Percentiles rank a stretch among this genome's conserved stretches.
Evolutionary conservation across 2,329 filamentous ascomycete species (phyloP).

Genomic region (Ophiostoma montium): DNA sequence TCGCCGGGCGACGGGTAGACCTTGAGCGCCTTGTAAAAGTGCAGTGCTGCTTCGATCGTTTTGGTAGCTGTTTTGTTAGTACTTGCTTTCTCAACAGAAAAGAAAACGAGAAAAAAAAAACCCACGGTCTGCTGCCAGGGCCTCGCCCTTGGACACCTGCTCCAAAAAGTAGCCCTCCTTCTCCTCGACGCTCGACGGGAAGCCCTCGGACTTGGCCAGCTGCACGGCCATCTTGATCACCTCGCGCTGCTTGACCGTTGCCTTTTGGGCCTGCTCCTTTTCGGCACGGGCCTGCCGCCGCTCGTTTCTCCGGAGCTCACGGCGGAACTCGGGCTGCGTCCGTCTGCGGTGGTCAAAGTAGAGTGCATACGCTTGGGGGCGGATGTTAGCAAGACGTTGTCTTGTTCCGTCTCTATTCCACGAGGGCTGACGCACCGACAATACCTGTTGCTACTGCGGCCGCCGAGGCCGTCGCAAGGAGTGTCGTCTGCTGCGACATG

Average conservation of each 20-base stretch:
- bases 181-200: slow-evolving; percentile 80
- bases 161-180: slow-evolving; percentile 95
- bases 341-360: slow-evolving; percentile 58
- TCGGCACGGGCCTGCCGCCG: slow-evolving; percentile 56
- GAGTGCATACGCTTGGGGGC: slow-evolving; percentile 41
- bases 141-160: slow-evolving; percentile 81
- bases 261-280: slow-evolving; percentile 57
- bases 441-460: slow-evolving; percentile 46
- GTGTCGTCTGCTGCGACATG: slow-evolving; percentile 45
- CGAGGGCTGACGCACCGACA: slow-evolving; percentile 41
- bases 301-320: slow-evolving; percentile 58
- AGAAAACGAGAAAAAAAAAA: slow-evolving; percentile 8
- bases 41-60: slow-evolving; percentile 70
- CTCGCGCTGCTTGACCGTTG: slow-evolving; percentile 53
- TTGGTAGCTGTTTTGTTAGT: slow-evolving; percentile 38
- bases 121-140: slow-evolving; percentile 68
- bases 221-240: slow-evolving; percentile 63
- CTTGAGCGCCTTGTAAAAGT: slow-evolving; percentile 97
- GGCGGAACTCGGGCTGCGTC: slow-evolving; percentile 49
- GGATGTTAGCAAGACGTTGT: background rate
- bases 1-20: slow-evolving; percentile 91
- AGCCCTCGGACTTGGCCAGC: slow-evolving; percentile 77
- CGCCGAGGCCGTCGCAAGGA: slow-evolving; percentile 45
- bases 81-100: background rate
- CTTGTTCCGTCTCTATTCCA: background rate